phyloP scores from a whole-genome alignment of 345 rosid species.

The Zanthoxylum bungeanum region DNA sequence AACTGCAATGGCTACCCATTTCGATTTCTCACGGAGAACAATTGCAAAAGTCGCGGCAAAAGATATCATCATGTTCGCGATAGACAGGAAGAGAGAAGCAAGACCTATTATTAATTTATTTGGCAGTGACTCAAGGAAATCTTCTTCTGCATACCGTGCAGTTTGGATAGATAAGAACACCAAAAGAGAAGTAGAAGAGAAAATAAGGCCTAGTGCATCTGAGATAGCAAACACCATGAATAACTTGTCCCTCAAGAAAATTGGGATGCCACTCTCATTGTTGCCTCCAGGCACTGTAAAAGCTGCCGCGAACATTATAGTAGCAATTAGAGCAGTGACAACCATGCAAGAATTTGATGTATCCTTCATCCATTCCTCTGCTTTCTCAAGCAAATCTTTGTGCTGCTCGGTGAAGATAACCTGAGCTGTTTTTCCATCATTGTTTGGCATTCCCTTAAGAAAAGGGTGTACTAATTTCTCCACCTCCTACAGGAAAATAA shows the following conservation, averaged over 20 bases:
- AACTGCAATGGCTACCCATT: not conserved
- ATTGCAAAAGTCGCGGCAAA: not conserved
- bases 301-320: conserved; percentile 19
- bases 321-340: conserved; percentile 18
- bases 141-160: conserved; percentile 14
- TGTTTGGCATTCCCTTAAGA: not conserved
- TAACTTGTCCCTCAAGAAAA: conserved; percentile 1
- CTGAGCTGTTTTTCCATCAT: conserved; percentile 6
- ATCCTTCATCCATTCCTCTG: conserved; percentile 21
- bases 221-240: conserved; percentile 15
- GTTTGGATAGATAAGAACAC: conserved; percentile 21
- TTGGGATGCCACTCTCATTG: conserved; percentile 7
- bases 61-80: conserved; percentile 18
- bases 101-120: conserved; percentile 11
- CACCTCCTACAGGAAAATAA: conserved; percentile 7
- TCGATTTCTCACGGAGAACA: not conserved
- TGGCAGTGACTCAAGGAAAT: conserved; percentile 14
- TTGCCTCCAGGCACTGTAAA: conserved; percentile 21
- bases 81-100: conserved; percentile 15
- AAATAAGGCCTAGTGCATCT: conserved; percentile 15
- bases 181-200: conserved; percentile 12
- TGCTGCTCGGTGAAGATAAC: conserved; percentile 13
- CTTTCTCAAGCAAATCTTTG: conserved; percentile 4
- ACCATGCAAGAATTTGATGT: conserved; percentile 17
- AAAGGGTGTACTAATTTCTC: conserved; percentile 10